These are phyloP conservation scores for Cytospora leucostoma DNA, from an alignment of 2,329 filamentous ascomycete genomes.

Conservation along the genomic window DNA sequence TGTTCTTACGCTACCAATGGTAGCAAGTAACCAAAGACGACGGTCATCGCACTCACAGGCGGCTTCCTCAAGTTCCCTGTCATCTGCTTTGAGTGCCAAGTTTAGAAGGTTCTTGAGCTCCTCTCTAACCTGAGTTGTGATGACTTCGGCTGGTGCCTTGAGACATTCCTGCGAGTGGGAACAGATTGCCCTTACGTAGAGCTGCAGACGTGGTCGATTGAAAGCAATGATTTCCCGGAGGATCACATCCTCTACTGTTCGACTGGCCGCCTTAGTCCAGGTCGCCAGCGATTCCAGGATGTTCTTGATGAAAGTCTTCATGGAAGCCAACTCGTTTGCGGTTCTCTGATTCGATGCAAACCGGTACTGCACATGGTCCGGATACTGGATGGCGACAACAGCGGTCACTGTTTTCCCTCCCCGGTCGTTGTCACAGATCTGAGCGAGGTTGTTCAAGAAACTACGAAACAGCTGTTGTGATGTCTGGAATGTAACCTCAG, in stretches of 20 bases:
- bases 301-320: constrained; percentile 26
- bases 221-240: constrained; percentile 29
- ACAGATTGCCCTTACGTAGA: constrained; percentile 22
- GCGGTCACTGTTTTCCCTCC: constrained; percentile 34
- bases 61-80: not conserved
- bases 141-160: not conserved
- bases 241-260: constrained; percentile 3
- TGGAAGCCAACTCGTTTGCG: constrained; percentile 5
- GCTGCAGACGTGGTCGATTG: constrained; percentile 26
- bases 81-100: constrained; percentile 1
- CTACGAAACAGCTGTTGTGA: constrained; percentile 30
- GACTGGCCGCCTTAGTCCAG: not conserved
- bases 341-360: constrained; percentile 36
- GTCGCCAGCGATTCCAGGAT: constrained; percentile 29
- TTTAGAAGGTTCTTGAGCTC: constrained; percentile 4
- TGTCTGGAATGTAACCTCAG: constrained; percentile 16
- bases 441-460: constrained; percentile 35
- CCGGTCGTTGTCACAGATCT: constrained; percentile 34
- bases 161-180: constrained; percentile 18
- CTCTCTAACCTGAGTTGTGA: not conserved
- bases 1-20: not conserved
- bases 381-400: constrained; percentile 30
- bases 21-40: not conserved
- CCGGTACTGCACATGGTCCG: constrained; percentile 33
- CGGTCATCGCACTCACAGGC: not conserved